Evolutionary conservation across 2,329 filamentous ascomycete species (phyloP).

Genomic region (Fusarium pseudonygamai): DNA sequence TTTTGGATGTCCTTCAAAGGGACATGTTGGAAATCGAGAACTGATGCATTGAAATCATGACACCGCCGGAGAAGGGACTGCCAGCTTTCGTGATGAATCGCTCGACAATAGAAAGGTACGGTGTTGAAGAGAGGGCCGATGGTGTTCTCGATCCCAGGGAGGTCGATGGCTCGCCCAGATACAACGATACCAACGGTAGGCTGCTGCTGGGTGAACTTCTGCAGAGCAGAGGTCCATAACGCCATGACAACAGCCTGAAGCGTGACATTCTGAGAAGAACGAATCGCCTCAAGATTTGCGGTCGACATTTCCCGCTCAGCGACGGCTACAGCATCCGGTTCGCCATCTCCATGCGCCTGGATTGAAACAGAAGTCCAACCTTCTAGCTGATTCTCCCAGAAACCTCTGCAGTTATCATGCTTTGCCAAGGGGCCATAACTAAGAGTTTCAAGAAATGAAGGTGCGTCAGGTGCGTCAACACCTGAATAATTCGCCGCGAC

Average conservation of each 20-base stretch:
- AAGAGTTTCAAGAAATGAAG: conserved; percentile 73
- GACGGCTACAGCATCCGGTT: background rate
- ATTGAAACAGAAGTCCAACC: conserved; percentile 39
- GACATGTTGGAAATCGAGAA: conserved; percentile 76
- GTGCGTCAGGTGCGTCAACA: conserved; percentile 47
- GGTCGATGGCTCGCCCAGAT: conserved; percentile 78
- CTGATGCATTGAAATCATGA: conserved; percentile 75
- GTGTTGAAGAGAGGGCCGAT: conserved; percentile 93
- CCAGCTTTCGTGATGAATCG: conserved; percentile 63
- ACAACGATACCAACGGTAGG: conserved; percentile 77
- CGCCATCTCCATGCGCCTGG: conserved; percentile 4
- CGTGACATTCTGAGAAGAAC: conserved; percentile 73
- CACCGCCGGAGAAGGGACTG: conserved; percentile 67
- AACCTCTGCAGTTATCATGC: conserved; percentile 56
- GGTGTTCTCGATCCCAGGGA: conserved; percentile 71
- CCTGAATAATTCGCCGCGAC: conserved; percentile 51
- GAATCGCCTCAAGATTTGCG: conserved; percentile 58
- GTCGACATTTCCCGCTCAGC: conserved; percentile 48
- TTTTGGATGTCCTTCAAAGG: conserved; percentile 82
- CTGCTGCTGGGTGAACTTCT: conserved; percentile 56
- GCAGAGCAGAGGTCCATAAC: conserved; percentile 73
- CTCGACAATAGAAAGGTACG: conserved; percentile 71
- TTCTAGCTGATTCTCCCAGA: conserved; percentile 73
- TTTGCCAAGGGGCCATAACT: conserved; percentile 72
- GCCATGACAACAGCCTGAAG: conserved; percentile 83